Percentiles rank a stretch among this genome's conserved stretches.
These are phyloP conservation scores for Phalaenopsis hybrid DNA, from an alignment of 116 monocot genomes.

Conservation along the genomic window DNA sequence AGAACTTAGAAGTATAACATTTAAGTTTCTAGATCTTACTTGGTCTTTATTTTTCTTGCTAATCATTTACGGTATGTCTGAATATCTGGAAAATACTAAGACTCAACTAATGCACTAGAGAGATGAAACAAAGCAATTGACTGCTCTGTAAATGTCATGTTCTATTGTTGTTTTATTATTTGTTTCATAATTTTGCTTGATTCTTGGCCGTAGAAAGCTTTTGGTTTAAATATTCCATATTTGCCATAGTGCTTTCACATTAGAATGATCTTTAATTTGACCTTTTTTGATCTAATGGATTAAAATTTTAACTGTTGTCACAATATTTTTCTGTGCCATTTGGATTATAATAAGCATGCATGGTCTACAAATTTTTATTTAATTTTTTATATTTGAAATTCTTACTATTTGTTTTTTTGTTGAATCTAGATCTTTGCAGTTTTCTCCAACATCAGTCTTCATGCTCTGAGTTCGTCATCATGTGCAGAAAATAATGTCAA, in stretches of 20 bases:
- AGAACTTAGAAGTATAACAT: neutral
- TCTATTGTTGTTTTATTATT: neutral
- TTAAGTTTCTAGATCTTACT: neutral
- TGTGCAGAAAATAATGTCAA: neutral
- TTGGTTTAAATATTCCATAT: neutral
- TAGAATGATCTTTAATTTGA: neutral
- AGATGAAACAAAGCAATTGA: neutral
- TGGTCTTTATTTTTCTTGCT: neutral
- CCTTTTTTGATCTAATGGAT: neutral
- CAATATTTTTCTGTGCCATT: neutral
- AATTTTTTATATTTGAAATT: neutral
- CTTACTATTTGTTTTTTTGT: neutral
- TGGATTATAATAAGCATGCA: neutral
- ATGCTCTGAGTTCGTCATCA: neutral
- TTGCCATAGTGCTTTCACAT: neutral
- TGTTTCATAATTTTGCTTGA: neutral
- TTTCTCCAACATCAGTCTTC: neutral
- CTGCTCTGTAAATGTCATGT: neutral
- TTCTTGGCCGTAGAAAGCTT: neutral
- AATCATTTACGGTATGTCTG: neutral
- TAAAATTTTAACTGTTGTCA: neutral
- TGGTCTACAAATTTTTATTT: neutral
- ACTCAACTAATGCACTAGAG: neutral
- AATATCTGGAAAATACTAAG: neutral
- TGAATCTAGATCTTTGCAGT: neutral